Base-by-base conservation (phyloP, 768 basidiomycete species). In the Podaxis sp. region DNA sequence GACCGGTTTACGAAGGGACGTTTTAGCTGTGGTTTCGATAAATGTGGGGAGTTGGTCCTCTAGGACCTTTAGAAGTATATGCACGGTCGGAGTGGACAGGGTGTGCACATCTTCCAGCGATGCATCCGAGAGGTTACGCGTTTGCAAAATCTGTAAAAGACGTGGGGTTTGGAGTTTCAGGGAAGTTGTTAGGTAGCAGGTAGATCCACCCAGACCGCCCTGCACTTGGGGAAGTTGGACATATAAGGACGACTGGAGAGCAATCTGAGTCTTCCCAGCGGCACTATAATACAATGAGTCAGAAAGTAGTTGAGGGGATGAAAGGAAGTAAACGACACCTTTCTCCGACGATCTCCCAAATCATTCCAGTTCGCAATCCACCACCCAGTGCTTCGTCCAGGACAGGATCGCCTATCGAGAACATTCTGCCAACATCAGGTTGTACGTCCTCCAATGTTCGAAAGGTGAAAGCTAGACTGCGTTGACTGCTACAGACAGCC, bases 201-300 rank as follows among this genome's bases (percentile, higher is more conserved):
- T 77, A 0, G 89, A 85, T 38, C 90, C 92, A 9, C 71, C 77
- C 30, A 89, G 73, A 22, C 88, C 92, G 8, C 86, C 86, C 4
- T 79, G 74, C 49, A 73, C 70, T 52, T 22, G 68, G 24, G 91
- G 86, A 0, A 92, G 79, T 71, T 98, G 96, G 0, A 92, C 89
- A 22, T 84, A 79, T 33, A 96, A 77, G 3, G 93, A 86, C 19
- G 94, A 82, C 67, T 96, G 95, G 13, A 99, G 79, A 3, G 90
- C 92, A 4, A 99, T 75, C 68, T 99, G 95, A 0, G 95, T 95
- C 77, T 99, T 99, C 42, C 97, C 97, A 28, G 96, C 87, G 24
- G 95, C 89, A 71, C 97, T 99, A 71, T 15, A 13, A 30, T 6
- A 9, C 1, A 17, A 11, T 52, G 19, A 64, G 38, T 51, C 58